phyloP scores from a whole-genome alignment of 1,139 yeast genomes.

The Zhuliangozyma blackwelliae region DNA sequence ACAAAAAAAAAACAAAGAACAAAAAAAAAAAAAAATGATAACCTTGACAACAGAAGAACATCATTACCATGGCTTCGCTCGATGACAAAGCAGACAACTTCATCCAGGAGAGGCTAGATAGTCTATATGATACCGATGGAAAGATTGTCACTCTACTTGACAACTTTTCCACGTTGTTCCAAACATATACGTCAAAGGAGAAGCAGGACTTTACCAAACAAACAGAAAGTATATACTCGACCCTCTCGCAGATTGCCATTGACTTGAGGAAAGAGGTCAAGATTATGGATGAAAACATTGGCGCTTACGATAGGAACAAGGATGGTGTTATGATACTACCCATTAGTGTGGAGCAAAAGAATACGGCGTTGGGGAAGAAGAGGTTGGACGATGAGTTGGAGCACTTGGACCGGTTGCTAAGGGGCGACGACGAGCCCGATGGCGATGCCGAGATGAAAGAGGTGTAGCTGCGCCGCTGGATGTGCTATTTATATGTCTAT shows the following conservation, averaged over 20 bases:
- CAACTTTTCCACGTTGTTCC: constrained; percentile 34
- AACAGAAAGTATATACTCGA: constrained; percentile 30
- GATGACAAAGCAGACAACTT: constrained; percentile 22
- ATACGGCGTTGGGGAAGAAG: constrained; percentile 50
- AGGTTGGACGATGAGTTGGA: constrained; percentile 39
- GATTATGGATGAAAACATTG: constrained; percentile 54
- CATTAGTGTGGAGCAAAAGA: constrained; percentile 57
- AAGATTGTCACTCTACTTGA: constrained; percentile 43
- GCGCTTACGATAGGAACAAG: constrained; percentile 39
- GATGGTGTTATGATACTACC: constrained; percentile 55
- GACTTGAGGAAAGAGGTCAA: constrained; percentile 54
- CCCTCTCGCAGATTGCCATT: constrained; percentile 39
- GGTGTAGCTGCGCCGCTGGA: constrained; percentile 4
- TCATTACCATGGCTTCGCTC: constrained; percentile 6
- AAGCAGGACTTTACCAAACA: constrained; percentile 25
- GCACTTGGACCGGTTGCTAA: constrained; percentile 22
- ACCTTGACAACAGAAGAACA: neutral
- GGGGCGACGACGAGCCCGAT: constrained; percentile 6
- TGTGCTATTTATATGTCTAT: neutral
- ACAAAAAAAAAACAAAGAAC: constrained; percentile 1
- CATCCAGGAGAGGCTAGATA: constrained; percentile 43
- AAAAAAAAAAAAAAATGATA: constrained; percentile 1
- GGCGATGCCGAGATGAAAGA: constrained; percentile 10
- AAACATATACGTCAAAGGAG: constrained; percentile 28
- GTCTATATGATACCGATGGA: constrained; percentile 41